Percentiles rank a stretch among this genome's conserved stretches.
Evolutionary conservation across 225 moss, liverwort and hornwort species (phyloP).

Genomic region (Physcomitrellopsis africana): DNA sequence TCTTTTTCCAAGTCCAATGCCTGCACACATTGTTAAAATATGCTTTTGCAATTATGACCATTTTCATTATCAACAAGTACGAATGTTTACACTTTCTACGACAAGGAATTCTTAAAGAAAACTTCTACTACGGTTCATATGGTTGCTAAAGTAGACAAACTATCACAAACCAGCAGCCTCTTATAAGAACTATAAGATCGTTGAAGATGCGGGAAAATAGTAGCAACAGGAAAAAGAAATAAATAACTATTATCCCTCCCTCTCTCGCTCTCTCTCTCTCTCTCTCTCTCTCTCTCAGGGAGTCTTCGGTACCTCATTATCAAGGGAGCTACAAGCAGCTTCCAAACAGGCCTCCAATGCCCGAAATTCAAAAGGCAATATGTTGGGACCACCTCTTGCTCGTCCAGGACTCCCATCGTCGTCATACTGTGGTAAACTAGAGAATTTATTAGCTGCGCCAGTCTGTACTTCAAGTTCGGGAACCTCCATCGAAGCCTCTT

Average conservation of each 20-base stretch:
- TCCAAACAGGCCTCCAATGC: conserved; percentile 98
- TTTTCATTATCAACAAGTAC: neutral
- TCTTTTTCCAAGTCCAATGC: conserved; percentile 75
- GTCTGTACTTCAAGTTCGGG: conserved; percentile 34
- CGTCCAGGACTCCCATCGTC: conserved; percentile 71
- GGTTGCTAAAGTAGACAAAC: conserved; percentile 23
- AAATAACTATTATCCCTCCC: too few species aligned
- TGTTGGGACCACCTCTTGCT: conserved; percentile 82
- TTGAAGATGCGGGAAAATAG: conserved; percentile 2
- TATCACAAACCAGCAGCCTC: conserved; percentile 11
- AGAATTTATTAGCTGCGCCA: conserved; percentile 34
- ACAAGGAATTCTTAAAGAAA: neutral
- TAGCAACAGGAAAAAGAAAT: neutral
- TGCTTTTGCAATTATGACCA: conserved; percentile 1
- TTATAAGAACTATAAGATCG: neutral
- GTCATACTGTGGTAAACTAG: conserved; percentile 41
- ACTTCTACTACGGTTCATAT: conserved; percentile 20
- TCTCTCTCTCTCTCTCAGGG: too few species aligned
- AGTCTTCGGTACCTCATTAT: conserved; percentile 67
- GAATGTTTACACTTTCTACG: conserved; percentile 2
- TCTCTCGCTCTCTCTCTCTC: too few species aligned
- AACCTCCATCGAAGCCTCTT: conserved; percentile 33
- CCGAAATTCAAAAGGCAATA: conserved; percentile 96
- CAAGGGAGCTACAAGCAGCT: conserved; percentile 92
- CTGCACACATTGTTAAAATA: conserved; percentile 41